Evolutionary conservation across 805 yeast genomes (phyloP).

Genomic region (Jamesozyma hellenica): DNA sequence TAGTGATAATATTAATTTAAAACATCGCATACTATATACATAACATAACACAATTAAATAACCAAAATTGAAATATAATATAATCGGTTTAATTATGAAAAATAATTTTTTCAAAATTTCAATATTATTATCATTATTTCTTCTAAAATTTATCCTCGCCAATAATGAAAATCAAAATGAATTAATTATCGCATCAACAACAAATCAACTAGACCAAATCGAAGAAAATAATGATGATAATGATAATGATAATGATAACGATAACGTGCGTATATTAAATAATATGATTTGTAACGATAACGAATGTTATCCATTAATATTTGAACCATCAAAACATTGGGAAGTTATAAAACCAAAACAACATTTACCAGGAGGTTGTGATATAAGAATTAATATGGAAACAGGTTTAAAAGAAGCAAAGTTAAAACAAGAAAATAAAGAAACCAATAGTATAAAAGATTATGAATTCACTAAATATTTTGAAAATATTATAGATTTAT

Average conservation of each 20-base stretch:
- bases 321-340: slow-evolving; percentile 63
- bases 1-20: no score
- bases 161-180: no score
- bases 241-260: neutral
- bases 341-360: slow-evolving; percentile 60
- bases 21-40: no score
- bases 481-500: slow-evolving; percentile 20
- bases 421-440: slow-evolving; percentile 16
- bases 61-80: no score
- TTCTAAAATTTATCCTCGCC: no score
- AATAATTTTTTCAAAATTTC: no score
- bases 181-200: slow-evolving; percentile 1
- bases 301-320: slow-evolving; percentile 55
- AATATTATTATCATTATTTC: no score
- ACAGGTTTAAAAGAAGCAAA: slow-evolving; percentile 65
- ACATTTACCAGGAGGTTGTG: slow-evolving; percentile 64
- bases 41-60: no score
- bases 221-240: neutral
- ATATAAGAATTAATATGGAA: slow-evolving; percentile 65
- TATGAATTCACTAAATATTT: slow-evolving; percentile 26
- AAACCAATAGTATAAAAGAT: neutral
- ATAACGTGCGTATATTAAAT: neutral
- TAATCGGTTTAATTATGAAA: no score
- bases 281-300: slow-evolving; percentile 3
- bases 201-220: neutral